Percentiles rank a stretch among this genome's conserved stretches.
Evolutionary conservation across 129 eudicot genomes (phyloP).

Genomic region (carrot (Daucus carota)): DH1_v3.0 NC_030381.2:19214001-19214500

Average conservation of each 20-base stretch:
- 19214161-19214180: background rate
- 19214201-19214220: background rate
- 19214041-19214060: conserved; percentile 65
- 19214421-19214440: background rate
- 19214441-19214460: background rate
- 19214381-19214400: background rate
- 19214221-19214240: background rate
- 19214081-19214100: background rate
- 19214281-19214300: background rate
- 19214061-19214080: conserved; percentile 50
- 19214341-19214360: background rate
- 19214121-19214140: background rate
- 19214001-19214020: conserved; percentile 62
- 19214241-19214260: background rate
- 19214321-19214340: background rate
- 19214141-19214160: background rate
- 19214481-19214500: background rate
- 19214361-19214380: background rate
- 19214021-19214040: conserved; percentile 86
- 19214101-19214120: background rate
- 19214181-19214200: background rate
- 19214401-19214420: background rate
- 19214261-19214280: background rate
- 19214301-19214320: background rate
- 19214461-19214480: too few relatives aligned